These are phyloP conservation scores for Solanum sejunctum DNA, from an alignment of 257 asterid species.

Conservation along the genomic window DNA sequence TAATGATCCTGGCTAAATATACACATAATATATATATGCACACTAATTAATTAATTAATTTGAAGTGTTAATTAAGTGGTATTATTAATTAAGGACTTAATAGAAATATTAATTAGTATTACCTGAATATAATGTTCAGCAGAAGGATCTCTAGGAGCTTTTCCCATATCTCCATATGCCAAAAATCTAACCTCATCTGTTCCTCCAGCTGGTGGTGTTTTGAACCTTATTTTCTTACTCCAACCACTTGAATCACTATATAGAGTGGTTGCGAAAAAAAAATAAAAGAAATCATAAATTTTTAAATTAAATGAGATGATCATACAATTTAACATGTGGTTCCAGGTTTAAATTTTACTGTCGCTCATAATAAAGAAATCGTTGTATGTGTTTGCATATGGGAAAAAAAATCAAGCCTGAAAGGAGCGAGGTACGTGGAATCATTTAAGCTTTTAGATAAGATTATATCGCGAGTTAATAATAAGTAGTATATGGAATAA, in stretches of 20 bases:
- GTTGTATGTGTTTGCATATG: too few relatives aligned
- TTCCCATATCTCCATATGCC: conserved; percentile 92
- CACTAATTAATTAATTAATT: background rate
- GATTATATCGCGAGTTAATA: background rate
- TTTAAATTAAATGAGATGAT: too few relatives aligned
- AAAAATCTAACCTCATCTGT: conserved; percentile 42
- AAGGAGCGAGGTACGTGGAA: background rate
- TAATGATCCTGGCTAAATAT: conserved; percentile 56
- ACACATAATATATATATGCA: background rate
- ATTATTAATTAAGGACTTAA: background rate
- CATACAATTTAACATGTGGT: too few relatives aligned
- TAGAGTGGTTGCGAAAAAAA: background rate
- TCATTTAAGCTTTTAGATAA: background rate
- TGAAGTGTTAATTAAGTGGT: background rate
- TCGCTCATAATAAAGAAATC: too few relatives aligned
- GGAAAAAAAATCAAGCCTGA: too few relatives aligned
- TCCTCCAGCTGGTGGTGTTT: conserved; percentile 69
- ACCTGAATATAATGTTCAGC: conserved; percentile 77
- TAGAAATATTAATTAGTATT: background rate
- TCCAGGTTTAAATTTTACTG: too few relatives aligned
- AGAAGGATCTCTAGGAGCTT: conserved; percentile 71
- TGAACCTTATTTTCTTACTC: conserved; percentile 45
- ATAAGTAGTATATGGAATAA: background rate
- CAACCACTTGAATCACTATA: conserved; percentile 62
- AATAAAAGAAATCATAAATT: background rate